Conservation (phyloP, 2,329 filamentous ascomycete genomes). For the Pestalotiopsis sp. region DNA sequence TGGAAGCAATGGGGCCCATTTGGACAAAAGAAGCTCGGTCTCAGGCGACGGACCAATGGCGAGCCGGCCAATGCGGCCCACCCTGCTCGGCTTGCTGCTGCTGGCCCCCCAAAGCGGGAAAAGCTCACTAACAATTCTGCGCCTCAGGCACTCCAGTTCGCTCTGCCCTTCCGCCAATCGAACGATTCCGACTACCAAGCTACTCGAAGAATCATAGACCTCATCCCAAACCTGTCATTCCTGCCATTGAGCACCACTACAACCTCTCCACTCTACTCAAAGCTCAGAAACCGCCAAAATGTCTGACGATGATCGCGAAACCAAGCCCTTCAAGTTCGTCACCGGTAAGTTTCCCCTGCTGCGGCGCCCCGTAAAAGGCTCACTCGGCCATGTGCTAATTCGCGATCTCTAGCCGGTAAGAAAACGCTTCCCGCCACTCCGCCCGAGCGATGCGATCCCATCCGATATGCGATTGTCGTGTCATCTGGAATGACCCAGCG, state of each 20-base stretch:
- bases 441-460: background rate
- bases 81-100: background rate
- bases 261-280: slow-evolving; percentile 27
- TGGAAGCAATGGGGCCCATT: slow-evolving; percentile 2
- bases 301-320: slow-evolving; percentile 85
- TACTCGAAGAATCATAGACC: slow-evolving; percentile 36
- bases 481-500: slow-evolving; percentile 37
- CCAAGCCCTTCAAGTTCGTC: slow-evolving; percentile 99
- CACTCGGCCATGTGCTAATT: slow-evolving; percentile 30
- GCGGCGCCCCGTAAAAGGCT: slow-evolving; percentile 27
- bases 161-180: slow-evolving; percentile 10
- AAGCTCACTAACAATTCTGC: slow-evolving; percentile 5
- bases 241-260: slow-evolving; percentile 33
- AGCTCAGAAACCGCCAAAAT: slow-evolving; percentile 63
- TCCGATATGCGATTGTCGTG: slow-evolving; percentile 18
- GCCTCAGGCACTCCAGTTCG: slow-evolving; percentile 4
- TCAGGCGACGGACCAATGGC: background rate
- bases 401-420: slow-evolving; percentile 14
- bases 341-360: slow-evolving; percentile 69
- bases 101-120: background rate
- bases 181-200: slow-evolving; percentile 8
- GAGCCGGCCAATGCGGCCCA: background rate
- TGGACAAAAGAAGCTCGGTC: slow-evolving; percentile 7
- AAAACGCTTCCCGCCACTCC: slow-evolving; percentile 1
- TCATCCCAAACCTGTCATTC: slow-evolving; percentile 26